Base-by-base conservation (phyloP, 768 basidiomycete species). In the Scleroderma bovista region DNA sequence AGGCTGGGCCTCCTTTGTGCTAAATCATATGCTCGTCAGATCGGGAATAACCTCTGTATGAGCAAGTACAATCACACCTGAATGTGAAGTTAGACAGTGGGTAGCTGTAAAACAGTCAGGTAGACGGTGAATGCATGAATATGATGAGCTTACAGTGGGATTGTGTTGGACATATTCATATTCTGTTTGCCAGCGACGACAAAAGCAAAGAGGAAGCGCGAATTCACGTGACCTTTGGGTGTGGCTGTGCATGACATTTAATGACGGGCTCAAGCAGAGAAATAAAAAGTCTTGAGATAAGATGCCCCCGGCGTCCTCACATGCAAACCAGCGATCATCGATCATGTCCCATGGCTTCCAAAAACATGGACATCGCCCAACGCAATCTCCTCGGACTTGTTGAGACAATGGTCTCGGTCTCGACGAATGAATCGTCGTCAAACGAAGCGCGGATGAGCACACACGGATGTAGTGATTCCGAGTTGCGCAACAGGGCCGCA, bases 1-100 rank as follows among this genome's bases (percentile, higher is more conserved):
- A 7, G 93, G 91, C 64, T 98, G 96, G 0, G 93, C 84, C 62
- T 96, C 94, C 66, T 97, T 96, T 39, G 92, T 93, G 64, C 93
- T 95, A 56, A 16, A 15, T 20, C 11, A 5, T 44, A 29, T 39
- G 51, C 40, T 59, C 40, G 60, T 52, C 47, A 11, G 22, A 24
- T 42, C 20, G 11, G 22, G 3, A 12, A 15, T 13, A 15, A 43
- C 15, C 20, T n/a, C 13, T 8, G 11, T 45, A 10, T 12, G 15
- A n/a, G 29, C n/a, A n/a, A 16, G 6, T 45, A 11, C 7, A 17
- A 13, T 11, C 44, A 22, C 13, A 45, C 44, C 44, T 32, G 19
- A 45, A 45, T 11, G 44, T 45, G 32, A 45, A 45, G 44, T 45
- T 45, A 16, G 44, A 45, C 6, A 45, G 32, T 17, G 44, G 44